Evolutionary conservation across 257 asterid species (phyloP), one percentile per base, ranked within the genome.

Genomic region (Nicotiana attenuata): DNA sequence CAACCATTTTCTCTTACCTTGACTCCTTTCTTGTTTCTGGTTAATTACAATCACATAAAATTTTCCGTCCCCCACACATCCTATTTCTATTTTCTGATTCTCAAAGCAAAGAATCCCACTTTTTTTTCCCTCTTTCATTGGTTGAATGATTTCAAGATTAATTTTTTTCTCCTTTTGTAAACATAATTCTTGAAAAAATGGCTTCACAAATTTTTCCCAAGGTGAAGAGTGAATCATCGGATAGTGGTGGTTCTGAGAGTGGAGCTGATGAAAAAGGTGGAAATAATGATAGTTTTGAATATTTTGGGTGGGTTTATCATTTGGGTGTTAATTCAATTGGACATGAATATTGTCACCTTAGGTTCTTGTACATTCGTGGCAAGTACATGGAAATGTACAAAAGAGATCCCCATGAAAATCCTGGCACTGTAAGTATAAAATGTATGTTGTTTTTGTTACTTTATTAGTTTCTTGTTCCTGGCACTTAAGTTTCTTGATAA

Each of bases 251-350:
- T 80, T 80, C 91, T 60, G 95, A 91, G 80, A 86, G 91, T 52
- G 94, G 89, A 57, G 86, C 87, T 31, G 92, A 87, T 7, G 94
- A 87, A 65, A 85, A 65, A 78, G 80, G 64, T 80, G 67, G 76
- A 64, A 76, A 50, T 26, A 67, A 86, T 59, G 88, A 87, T 76
- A 82, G 85, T 82, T 85, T 91, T 60, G 95, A 92, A 88, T 92
- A 83, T 81, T 93, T 88, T 80, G 97, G 97, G 4, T 93, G 97
- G 95, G 92, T 93, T 55, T 93, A 90, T 82, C 97, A 93, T 82
- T 84, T 93, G 52, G 97, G 97, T 19, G 91, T 90, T 20, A 93
- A 91, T 86, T 89, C 94, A 73, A 89, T 93, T 77, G 97, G 97
- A 22, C 97, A 82, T 60, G 95, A 93, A 75, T 93, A 86, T 83